These are phyloP conservation scores for Trypanosoma rangeli DNA, from an alignment of 208 protist genomes.

Conservation along the genomic window DNA sequence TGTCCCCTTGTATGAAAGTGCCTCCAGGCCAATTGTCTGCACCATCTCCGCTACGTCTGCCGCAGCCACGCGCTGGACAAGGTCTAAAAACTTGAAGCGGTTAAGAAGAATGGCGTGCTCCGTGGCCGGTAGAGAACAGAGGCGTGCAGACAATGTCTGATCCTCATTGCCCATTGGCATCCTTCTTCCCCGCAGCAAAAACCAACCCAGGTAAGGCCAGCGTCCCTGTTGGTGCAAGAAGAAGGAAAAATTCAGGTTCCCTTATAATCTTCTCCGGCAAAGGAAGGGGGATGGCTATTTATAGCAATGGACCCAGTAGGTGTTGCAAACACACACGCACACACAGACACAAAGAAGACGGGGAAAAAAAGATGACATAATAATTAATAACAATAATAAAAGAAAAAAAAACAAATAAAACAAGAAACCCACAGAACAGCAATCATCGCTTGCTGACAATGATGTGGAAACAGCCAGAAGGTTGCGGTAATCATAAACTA, in stretches of 20 bases:
- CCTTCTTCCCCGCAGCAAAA: background rate
- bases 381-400: background rate
- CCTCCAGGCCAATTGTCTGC: constrained; percentile 73
- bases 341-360: background rate
- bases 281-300: constrained; percentile 10
- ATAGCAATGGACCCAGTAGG: background rate
- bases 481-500: background rate
- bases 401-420: background rate
- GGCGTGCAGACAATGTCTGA: constrained; percentile 17
- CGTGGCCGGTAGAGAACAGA: constrained; percentile 18
- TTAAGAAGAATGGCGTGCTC: constrained; percentile 78
- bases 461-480: background rate
- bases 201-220: background rate
- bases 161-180: constrained; percentile 25
- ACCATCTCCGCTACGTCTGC: constrained; percentile 84
- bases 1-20: constrained; percentile 56
- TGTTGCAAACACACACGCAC: background rate
- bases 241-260: background rate
- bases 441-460: background rate
- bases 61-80: constrained; percentile 85
- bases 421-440: background rate
- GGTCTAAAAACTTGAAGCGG: constrained; percentile 84
- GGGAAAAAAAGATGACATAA: background rate
- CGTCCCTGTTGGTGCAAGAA: background rate
- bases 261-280: background rate